Conservation (phyloP, 495 filamentous ascomycete species). For the Oidiodendron maius region DNA sequence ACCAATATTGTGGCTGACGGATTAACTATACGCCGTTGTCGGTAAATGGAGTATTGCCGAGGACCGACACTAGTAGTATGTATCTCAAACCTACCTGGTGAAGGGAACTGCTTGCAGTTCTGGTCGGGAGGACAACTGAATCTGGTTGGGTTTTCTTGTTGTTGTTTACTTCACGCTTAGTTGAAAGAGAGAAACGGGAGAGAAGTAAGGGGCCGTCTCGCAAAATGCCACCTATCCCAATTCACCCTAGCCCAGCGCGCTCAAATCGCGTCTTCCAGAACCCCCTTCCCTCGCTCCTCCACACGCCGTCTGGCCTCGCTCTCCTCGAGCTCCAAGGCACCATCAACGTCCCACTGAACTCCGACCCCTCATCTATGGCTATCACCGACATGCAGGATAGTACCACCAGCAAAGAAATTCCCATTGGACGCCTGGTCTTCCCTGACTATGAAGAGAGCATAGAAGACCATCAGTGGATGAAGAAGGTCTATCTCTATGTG, state of each 20-base stretch:
- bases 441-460: slow-evolving; percentile 54
- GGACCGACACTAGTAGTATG: too few relatives aligned
- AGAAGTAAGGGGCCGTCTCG: too few relatives aligned
- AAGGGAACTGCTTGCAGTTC: too few relatives aligned
- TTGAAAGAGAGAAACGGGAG: too few relatives aligned
- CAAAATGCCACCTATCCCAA: neutral
- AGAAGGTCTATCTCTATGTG: slow-evolving; percentile 77
- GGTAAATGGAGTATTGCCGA: too few relatives aligned
- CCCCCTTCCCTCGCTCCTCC: slow-evolving; percentile 77
- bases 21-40: too few relatives aligned
- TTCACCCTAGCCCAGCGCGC: neutral
- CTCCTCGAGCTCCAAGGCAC: slow-evolving; percentile 86
- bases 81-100: too few relatives aligned
- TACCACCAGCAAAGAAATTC: slow-evolving; percentile 33
- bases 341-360: slow-evolving; percentile 55
- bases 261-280: slow-evolving; percentile 26
- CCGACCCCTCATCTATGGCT: slow-evolving; percentile 11
- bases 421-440: slow-evolving; percentile 72
- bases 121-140: too few relatives aligned
- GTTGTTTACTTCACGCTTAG: too few relatives aligned
- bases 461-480: slow-evolving; percentile 66
- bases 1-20: too few relatives aligned
- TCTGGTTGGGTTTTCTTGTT: too few relatives aligned
- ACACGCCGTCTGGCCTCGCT: slow-evolving; percentile 74
- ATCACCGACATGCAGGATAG: slow-evolving; percentile 13